Base-by-base conservation (phyloP, 352 stramenopile genomes). In the Phytophthora uliginosa region DNA sequence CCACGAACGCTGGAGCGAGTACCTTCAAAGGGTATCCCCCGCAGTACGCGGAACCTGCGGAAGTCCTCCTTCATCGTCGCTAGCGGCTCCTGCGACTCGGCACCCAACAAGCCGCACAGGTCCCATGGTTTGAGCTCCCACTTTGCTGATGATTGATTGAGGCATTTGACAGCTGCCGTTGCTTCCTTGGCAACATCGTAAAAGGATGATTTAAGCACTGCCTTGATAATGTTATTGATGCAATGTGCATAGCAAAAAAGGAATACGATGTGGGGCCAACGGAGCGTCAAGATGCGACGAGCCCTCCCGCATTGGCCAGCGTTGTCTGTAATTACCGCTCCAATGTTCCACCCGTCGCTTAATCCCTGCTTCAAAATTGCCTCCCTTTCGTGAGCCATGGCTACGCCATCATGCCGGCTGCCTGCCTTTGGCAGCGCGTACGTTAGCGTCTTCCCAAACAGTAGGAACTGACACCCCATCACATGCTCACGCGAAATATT, bases 331-430 rank as follows among this genome's bases (percentile, higher is more conserved):
- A 66, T 31, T 10, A 57, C 31, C 7, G 12, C 47, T 18, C 47
- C 59, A 51, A 66, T 38, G 7, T 24, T 36, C 58, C 59, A 65
- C 7, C 55, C 55, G 22, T 61, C 34, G 6, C 9, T 45, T 5
- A 56, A 22, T 20, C 22, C 10, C 34, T 59, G 52, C 4, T 33
- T 12, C 22, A 71, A 34, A 10, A 64, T 26, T 6, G 26, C 17
- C 54, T 71, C 63, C 54, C 59, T 71, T 26, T 64, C 20, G 22
- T 71, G 28, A 13, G 63, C 31, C 28, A 64, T 63, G 28, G 38
- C 63, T 5, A 63, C 7, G 24, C 54, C 53, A 45, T 54, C 47
- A 17, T 71, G 55, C 3, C 55, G 42, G 12, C 28, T 45, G 1
- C 58, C 42, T 4, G 42, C 50, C 1, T 34, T 17, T 8, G 50